Base-by-base conservation (phyloP, 768 basidiomycete species). In the Naganishia onofrii region DNA sequence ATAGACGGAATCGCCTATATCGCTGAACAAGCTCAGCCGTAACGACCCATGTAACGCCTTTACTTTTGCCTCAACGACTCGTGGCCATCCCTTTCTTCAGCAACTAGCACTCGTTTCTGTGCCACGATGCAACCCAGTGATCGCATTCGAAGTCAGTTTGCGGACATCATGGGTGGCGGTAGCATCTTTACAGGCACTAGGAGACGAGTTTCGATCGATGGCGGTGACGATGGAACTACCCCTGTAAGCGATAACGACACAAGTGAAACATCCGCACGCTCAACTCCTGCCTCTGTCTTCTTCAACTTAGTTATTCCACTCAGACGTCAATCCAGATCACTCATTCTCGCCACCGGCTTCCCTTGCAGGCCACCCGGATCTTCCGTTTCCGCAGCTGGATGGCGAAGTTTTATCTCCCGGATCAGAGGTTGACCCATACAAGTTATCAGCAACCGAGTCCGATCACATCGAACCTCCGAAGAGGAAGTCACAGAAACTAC, bases 371-470 rank as follows among this genome's bases (percentile, higher is more conserved):
- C 36, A 26, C 10, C 38, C 23, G 38, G 60, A 44, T 26, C 36
- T 42, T 13, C 38, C 60, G 23, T 12, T 63, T 5, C 42, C 60
- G 3, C 60, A 42, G 15, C 60, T 63, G 9, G 60, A 58, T 23
- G 57, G 57, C 57, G 34, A 36, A 36, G 36, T 34, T 21, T 36
- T 58, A 36, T 34, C 57, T 36, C 57, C 57, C 31, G 31, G 17
- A n/a, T 58, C 57, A 58, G 60, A 63, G 19, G 60, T 63, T 13
- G 60, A 63, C 46, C 60, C 60, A n/a, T 63, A 63, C 38, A 63
- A 44, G 3, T 29, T 63, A 23, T 44, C 60, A 42, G 60, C 60
- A 26, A 63, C 42, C 60, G 60, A 44, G 17, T 63, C 60, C 12
- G 60, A 63, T 26, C 38, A 28, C n/a, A 21, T 21, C 1, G 38